These are phyloP conservation scores for Salix arbutifolia DNA, from an alignment of 345 rosid genomes.

Conservation along the genomic window DNA sequence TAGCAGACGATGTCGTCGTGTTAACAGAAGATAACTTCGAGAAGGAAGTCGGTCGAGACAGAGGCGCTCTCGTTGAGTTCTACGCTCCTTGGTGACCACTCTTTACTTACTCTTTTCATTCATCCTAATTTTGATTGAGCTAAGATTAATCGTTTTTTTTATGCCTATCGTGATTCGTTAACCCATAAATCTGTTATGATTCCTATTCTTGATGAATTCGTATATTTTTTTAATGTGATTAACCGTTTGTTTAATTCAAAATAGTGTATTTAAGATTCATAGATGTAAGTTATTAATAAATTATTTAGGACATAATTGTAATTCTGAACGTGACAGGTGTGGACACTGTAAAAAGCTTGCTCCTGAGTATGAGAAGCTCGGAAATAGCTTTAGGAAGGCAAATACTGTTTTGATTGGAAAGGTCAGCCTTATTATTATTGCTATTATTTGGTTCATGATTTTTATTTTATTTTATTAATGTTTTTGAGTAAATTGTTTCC, in stretches of 20 bases:
- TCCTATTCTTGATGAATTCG: neutral
- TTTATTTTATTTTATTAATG: neutral
- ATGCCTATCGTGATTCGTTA: conserved; percentile 14
- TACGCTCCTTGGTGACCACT: conserved; percentile 91
- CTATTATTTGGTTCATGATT: neutral
- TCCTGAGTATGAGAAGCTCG: conserved; percentile 93
- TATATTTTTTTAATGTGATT: neutral
- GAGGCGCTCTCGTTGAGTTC: conserved; percentile 94
- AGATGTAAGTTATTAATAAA: neutral
- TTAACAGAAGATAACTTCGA: conserved; percentile 89
- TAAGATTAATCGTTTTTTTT: neutral
- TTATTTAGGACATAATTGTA: neutral
- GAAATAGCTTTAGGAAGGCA: conserved; percentile 81
- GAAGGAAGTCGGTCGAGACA: conserved; percentile 85
- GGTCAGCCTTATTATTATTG: conserved; percentile 35
- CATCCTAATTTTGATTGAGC: neutral
- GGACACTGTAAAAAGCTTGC: conserved; percentile 99
- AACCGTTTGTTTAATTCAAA: neutral
- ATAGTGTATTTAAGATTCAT: no score
- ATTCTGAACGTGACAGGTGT: conserved; percentile 51
- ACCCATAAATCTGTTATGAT: conserved; percentile 24
- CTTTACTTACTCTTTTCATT: neutral
- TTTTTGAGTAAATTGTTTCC: neutral
- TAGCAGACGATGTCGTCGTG: conserved; percentile 80
- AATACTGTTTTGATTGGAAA: conserved; percentile 87